Evolutionary conservation across 2,329 filamentous ascomycete species (phyloP).

Genomic region (Microsporum canis): DNA sequence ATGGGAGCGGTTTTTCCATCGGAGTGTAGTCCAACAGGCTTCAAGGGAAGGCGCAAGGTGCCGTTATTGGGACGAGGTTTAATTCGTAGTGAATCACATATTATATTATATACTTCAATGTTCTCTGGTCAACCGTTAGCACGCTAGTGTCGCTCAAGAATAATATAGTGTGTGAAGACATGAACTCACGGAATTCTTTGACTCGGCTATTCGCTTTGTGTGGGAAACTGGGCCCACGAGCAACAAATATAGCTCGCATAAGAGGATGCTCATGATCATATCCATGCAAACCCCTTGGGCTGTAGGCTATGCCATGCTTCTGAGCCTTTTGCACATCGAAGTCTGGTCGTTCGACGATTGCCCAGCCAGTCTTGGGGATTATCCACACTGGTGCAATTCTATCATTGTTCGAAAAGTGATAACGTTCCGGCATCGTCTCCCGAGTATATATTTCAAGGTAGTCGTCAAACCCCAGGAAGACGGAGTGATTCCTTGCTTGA

Average conservation of each 20-base stretch:
- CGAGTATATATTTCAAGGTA: conserved; percentile 78
- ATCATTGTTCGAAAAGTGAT: conserved; percentile 78
- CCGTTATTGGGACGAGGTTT: conserved; percentile 72
- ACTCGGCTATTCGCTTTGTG: conserved; percentile 71
- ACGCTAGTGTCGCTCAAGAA: neutral
- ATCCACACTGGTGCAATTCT: conserved; percentile 95
- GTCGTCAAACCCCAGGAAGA: conserved; percentile 37
- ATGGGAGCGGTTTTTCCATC: conserved; percentile 26
- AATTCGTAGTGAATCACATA: conserved; percentile 77
- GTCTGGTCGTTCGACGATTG: conserved; percentile 68
- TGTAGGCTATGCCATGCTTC: conserved; percentile 55
- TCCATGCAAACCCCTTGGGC: conserved; percentile 76
- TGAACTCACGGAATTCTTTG: conserved; percentile 64
- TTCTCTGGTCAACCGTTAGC: conserved; percentile 54
- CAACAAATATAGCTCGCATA: conserved; percentile 93
- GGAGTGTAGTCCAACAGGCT: conserved; percentile 35
- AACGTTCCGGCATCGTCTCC: conserved; percentile 79
- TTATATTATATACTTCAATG: conserved; percentile 84
- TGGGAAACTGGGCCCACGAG: conserved; percentile 81
- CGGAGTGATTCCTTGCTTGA: conserved; percentile 38
- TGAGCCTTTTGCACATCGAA: conserved; percentile 62
- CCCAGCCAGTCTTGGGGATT: conserved; percentile 84
- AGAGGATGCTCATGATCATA: conserved; percentile 91
- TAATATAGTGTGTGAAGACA: neutral
- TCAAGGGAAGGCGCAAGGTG: conserved; percentile 49